Evolutionary conservation across 106 monocot species (phyloP).

Genomic region (Amphibolis antarctica): DNA sequence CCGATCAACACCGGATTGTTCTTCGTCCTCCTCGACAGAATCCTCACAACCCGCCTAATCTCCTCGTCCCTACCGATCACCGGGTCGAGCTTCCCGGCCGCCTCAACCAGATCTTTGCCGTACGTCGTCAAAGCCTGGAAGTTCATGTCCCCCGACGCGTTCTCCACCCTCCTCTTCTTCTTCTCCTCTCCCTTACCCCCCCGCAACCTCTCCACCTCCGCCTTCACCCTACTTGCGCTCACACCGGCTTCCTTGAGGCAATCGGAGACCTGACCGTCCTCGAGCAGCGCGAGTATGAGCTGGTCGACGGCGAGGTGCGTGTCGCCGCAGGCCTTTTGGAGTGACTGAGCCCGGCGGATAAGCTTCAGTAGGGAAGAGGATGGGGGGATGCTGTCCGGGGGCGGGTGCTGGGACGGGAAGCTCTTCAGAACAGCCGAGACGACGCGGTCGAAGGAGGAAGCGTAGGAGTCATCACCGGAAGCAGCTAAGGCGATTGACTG

Average conservation of each 20-base stretch:
- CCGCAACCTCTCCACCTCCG: constrained; percentile 47
- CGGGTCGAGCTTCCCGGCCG: constrained; percentile 52
- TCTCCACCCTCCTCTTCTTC: constrained; percentile 38
- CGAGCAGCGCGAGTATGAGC: constrained; percentile 40
- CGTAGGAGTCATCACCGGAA: too few relatives aligned
- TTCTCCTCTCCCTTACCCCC: constrained; percentile 49
- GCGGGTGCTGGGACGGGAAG: constrained; percentile 41
- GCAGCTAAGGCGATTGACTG: constrained; percentile 28
- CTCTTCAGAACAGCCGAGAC: constrained; percentile 30
- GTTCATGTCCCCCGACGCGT: constrained; percentile 47
- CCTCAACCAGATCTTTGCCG: constrained; percentile 49
- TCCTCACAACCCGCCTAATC: constrained; percentile 39
- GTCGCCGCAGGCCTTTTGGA: constrained; percentile 41
- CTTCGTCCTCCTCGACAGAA: constrained; percentile 48
- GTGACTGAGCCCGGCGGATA: constrained; percentile 39
- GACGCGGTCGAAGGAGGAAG: constrained; percentile 38
- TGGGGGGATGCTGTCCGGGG: constrained; percentile 42
- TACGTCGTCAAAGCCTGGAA: constrained; percentile 55
- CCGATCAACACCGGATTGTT: constrained; percentile 65
- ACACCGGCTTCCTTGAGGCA: constrained; percentile 45
- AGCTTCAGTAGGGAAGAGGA: constrained; percentile 39
- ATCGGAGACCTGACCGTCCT: constrained; percentile 41
- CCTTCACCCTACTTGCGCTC: constrained; percentile 11
- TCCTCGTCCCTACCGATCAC: constrained; percentile 63
- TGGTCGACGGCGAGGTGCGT: constrained; percentile 52